A percentile compares a stretch with the other conserved stretches of the same genome.
Evolutionary conservation across 2,329 filamentous ascomycete species (phyloP).

Genomic region (Claviceps maximensis): DNA sequence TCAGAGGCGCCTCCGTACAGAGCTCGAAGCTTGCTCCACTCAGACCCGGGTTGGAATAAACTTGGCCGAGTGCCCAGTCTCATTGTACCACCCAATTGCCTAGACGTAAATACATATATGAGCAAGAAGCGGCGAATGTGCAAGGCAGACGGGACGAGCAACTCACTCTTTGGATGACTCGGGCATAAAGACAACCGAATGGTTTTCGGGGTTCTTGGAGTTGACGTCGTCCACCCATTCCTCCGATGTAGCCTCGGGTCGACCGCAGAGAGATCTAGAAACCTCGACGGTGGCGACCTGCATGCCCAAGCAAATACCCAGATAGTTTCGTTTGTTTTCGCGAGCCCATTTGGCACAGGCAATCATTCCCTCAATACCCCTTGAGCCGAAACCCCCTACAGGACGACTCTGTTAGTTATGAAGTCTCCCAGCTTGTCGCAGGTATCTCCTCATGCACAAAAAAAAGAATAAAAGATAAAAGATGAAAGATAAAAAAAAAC

Average conservation of each 20-base stretch:
- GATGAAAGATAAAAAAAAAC: too few species aligned
- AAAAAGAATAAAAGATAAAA: too few species aligned
- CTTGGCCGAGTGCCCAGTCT: conserved; percentile 64
- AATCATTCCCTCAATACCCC: conserved; percentile 87
- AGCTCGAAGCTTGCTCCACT: conserved; percentile 66
- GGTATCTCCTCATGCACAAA: too few species aligned
- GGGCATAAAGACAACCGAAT: conserved; percentile 83
- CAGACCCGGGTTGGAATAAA: conserved; percentile 59
- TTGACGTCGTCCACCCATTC: conserved; percentile 28
- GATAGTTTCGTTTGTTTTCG: conserved; percentile 64
- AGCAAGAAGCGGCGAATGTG: not conserved
- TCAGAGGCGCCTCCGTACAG: conserved; percentile 50
- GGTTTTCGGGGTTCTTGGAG: conserved; percentile 41
- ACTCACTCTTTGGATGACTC: conserved; percentile 38
- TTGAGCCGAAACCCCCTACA: conserved; percentile 59
- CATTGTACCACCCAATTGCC: conserved; percentile 70
- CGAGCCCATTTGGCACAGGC: conserved; percentile 76
- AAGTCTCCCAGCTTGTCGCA: too few species aligned
- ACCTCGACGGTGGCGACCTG: conserved; percentile 87
- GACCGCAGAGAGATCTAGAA: conserved; percentile 60
- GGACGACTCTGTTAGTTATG: not conserved
- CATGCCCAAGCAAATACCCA: conserved; percentile 87
- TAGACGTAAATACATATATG: not conserved
- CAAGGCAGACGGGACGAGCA: too few species aligned
- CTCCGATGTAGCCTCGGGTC: conserved; percentile 42